A percentile compares a stretch with the other conserved stretches of the same genome.
Conservation (phyloP, 2,329 filamentous ascomycete genomes). For the Metarhizium rileyi region DNA sequence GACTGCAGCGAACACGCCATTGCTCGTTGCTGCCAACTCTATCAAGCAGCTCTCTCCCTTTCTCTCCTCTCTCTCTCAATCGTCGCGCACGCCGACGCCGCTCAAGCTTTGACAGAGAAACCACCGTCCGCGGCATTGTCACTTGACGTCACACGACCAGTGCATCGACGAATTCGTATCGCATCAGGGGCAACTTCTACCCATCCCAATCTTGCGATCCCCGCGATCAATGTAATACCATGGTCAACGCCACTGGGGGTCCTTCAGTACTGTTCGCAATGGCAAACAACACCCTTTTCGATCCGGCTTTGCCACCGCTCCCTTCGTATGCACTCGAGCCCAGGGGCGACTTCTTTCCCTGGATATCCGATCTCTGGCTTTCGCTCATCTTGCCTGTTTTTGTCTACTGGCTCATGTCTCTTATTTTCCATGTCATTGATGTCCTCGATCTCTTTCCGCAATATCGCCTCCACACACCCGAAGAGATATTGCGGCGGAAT, state of each 20-base stretch:
- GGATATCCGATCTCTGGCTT: conserved; percentile 73
- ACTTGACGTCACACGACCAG: not conserved
- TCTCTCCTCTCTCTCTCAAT: too few relatives aligned
- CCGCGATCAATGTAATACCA: conserved; percentile 12
- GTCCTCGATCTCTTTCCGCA: conserved; percentile 75
- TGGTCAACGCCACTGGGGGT: conserved; percentile 29
- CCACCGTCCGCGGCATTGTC: not conserved
- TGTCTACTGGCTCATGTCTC: conserved; percentile 80
- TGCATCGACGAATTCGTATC: not conserved
- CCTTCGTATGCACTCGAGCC: conserved; percentile 68
- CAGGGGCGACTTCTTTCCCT: conserved; percentile 62
- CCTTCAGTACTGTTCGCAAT: conserved; percentile 26
- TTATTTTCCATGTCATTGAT: conserved; percentile 83
- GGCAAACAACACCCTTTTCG: conserved; percentile 46
- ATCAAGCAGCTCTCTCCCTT: not conserved
- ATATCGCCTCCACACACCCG: conserved; percentile 90
- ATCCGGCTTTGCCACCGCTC: conserved; percentile 62
- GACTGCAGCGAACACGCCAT: too few relatives aligned
- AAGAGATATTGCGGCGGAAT: conserved; percentile 80
- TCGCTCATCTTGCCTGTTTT: conserved; percentile 66
- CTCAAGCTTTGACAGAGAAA: not conserved
- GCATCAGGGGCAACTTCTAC: not conserved
- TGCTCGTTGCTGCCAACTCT: not conserved
- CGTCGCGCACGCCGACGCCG: not conserved
- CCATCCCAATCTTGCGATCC: not conserved